phyloP scores from a whole-genome alignment of 129 eudicot genomes.

The Sambucus nigra region DNA sequence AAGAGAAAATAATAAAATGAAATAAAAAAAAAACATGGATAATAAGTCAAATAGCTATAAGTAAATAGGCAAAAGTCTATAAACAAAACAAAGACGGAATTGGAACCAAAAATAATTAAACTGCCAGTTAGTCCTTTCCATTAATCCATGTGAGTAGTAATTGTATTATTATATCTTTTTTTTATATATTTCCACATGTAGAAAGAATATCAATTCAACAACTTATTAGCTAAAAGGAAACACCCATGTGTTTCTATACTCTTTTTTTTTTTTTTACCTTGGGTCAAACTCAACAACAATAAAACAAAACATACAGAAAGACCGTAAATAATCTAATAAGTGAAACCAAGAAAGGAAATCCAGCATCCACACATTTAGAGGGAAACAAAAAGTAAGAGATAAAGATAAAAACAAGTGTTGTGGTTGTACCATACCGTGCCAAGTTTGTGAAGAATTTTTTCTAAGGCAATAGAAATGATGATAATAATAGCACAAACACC shows the following conservation, averaged over 20 bases:
- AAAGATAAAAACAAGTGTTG: background rate
- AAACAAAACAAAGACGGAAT: too few relatives aligned
- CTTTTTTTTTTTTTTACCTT: background rate
- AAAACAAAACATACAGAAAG: background rate
- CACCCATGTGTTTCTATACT: background rate
- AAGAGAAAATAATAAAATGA: too few relatives aligned
- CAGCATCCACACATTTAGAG: background rate
- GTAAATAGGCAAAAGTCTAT: too few relatives aligned
- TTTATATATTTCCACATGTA: background rate
- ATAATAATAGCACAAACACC: conserved; percentile 77
- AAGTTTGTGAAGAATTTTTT: conserved; percentile 60
- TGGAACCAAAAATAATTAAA: background rate
- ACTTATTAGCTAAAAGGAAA: background rate
- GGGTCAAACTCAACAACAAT: background rate
- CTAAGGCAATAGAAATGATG: conserved; percentile 52
- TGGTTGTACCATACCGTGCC: conserved; percentile 43
- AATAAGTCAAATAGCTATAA: too few relatives aligned
- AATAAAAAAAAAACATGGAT: too few relatives aligned
- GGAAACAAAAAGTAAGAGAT: background rate
- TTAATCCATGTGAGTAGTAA: background rate
- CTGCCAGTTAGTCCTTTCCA: background rate
- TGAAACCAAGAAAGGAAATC: conserved; percentile 5
- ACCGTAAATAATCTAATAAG: background rate
- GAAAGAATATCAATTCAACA: background rate
- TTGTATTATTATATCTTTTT: background rate